Base-by-base conservation (phyloP, 1,284 basidiomycete genomes). In the Tylopilus sp. region DNA sequence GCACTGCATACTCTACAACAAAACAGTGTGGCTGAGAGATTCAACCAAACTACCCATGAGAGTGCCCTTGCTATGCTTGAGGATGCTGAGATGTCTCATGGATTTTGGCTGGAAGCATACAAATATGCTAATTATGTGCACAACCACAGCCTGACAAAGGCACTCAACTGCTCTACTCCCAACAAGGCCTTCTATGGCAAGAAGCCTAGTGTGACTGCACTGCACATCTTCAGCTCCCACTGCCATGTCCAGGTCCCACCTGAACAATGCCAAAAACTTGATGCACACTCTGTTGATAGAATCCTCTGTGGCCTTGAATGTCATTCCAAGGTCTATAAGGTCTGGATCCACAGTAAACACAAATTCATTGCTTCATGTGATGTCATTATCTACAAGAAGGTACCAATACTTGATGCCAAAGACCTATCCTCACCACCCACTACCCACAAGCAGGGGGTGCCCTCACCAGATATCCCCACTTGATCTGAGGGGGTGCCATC, bases 1-100 rank as follows among this genome's bases (percentile, higher is more conserved):
- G 31, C 52, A 1, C 52, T 31, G 6, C 17, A 63, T 9, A 63
- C 53, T 16, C 53, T 19, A 6, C 62, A 63, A 16, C 53, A 63
- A 35, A 63, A 63, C 9, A 35, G 62, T 8, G 10, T 63, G 1
- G 53, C 62, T 29, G 41, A 63, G 29, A 4, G 33, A 6, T 63
- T 63, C 33, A 63, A 63, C n/a, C 53, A 63, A 25, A 63, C 53
- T 13, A 63, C 62, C 39, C 41, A 63, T 14, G 48, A 62, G 10
- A 52, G 48, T 31, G 48, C 60, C 23, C 60, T 62, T 8, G 19
- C 48, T 8, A 62, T 52, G 60, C 60, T 62, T 23, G 34, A 62
- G 31, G 53, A 63, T 19, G 21, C 53, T 3, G 8, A 56, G 25
- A 12, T 63, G 3, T 45, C 41, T 7, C n/a, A 48, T 19, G 33